Evolutionary conservation across 768 basidiomycete species (phyloP).

Genomic region (Rhodotorula taiwanensis): DNA sequence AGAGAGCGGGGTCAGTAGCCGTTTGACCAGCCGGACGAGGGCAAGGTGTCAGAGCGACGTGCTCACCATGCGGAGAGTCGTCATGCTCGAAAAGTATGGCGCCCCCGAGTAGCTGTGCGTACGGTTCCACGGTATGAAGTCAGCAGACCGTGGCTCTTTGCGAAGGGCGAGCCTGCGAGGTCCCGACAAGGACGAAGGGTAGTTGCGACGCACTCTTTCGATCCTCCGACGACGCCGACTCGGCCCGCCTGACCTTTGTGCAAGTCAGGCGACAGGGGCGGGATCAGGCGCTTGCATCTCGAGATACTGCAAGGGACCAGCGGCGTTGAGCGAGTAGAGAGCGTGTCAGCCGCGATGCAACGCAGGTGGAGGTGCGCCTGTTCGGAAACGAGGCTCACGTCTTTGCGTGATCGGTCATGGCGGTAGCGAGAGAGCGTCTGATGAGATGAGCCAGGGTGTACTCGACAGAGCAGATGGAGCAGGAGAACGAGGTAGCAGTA

Average conservation of each 20-base stretch:
- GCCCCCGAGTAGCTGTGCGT: slow-evolving; percentile 87
- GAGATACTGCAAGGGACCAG: slow-evolving; percentile 18
- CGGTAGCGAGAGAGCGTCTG: slow-evolving; percentile 3
- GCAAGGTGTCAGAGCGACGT: no score
- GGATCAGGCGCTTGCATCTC: slow-evolving; percentile 54
- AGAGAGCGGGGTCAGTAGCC: slow-evolving; percentile 4
- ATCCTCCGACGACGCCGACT: slow-evolving; percentile 88
- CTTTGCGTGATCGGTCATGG: slow-evolving; percentile 8
- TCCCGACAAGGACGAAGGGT: neutral
- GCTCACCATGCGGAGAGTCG: slow-evolving; percentile 71
- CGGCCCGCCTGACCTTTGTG: slow-evolving; percentile 92
- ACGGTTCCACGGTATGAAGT: neutral
- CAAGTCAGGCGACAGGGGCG: slow-evolving; percentile 75
- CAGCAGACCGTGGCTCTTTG: no score
- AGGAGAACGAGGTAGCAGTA: no score
- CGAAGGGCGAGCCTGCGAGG: no score
- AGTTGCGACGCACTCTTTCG: slow-evolving; percentile 65
- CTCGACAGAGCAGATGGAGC: no score
- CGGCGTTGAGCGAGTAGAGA: no score
- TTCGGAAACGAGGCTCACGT: neutral
- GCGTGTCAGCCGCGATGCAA: neutral
- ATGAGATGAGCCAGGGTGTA: neutral
- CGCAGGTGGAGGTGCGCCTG: no score
- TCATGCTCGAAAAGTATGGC: slow-evolving; percentile 89
- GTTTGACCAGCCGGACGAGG: no score